Evolutionary conservation across 768 basidiomycete genomes (phyloP), one percentile per base, ranked within the genome.

Genomic region (Kwoniella heveanensis): DNA sequence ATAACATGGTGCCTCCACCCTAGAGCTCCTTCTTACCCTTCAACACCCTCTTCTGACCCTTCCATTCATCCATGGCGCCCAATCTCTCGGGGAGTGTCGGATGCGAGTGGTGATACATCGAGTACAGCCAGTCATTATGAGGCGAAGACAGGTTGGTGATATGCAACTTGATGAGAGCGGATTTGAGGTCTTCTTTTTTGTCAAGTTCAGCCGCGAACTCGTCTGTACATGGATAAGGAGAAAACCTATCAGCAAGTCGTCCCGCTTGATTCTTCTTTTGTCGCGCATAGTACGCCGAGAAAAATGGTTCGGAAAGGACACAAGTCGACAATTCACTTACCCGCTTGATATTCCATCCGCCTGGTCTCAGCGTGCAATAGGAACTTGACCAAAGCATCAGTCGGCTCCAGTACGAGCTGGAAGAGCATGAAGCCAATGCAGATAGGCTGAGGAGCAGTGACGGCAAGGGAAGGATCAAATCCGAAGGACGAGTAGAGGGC

Each of bases 81-180:
- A 97, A 82, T 8, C 94, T 85, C 82, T 99, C 94, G 37, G 90
- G 89, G 68, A 99, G 79, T 1, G 92, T 96, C 4, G 95, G 95
- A 80, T 99, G 95, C 51, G 90, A 93, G 80, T 97, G 92, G 79
- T 96, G 92, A 71, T 92, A 96, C 22, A 91, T 90, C 54, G 92
- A 96, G 82, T 95, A 96, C 87, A 92, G 80, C 90, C 90, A 91
- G 78, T 96, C 93, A 15, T 92, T 91, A 88, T 92, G 92, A 51
- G 96, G 90, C 1, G 91, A 92, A 52, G 89, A 90, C 72, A 96
- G 77, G 77, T 98, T 97, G 83, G 94, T 89, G 62, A 91, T 88
- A 74, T 97, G 94, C 22, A 98, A 84, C 51, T 87, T 84, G 68
- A 91, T 85, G 62, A 98, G 83, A 24, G 94, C 92, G 17, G 66